Conservation (phyloP, 202 grass and related monocot species). For the Schoenoplectus triqueter region DNA sequence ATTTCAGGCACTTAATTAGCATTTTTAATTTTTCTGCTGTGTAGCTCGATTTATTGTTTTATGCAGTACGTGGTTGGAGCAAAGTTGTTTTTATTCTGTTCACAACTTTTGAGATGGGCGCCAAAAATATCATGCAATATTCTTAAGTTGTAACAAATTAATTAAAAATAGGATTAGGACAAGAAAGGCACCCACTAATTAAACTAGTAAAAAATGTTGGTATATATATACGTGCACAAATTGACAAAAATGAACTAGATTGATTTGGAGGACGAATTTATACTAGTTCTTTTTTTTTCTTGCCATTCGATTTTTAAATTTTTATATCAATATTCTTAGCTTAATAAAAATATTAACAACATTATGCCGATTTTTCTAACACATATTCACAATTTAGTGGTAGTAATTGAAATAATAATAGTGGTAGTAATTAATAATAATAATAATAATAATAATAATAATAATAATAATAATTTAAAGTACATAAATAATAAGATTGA, state of each 20-base stretch:
- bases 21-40: background rate
- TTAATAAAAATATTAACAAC: background rate
- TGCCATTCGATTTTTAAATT: background rate
- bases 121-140: conserved; percentile 9
- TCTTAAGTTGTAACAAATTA: background rate
- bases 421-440: background rate
- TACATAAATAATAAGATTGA: background rate
- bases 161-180: background rate
- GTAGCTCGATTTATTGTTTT: background rate
- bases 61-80: background rate
- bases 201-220: background rate
- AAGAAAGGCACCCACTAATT: background rate
- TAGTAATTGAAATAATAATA: too few relatives aligned
- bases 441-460: background rate
- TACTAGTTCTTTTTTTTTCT: background rate
- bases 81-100: background rate
- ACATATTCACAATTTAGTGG: background rate
- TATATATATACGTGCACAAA: background rate
- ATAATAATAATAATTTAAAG: background rate
- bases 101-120: background rate
- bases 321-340: background rate
- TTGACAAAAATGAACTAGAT: background rate
- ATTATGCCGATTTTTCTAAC: background rate
- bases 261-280: background rate
- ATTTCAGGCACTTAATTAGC: background rate